Evolutionary conservation across 345 rosid genomes (phyloP).

Genomic region (Rhodamnia argentea): DNA sequence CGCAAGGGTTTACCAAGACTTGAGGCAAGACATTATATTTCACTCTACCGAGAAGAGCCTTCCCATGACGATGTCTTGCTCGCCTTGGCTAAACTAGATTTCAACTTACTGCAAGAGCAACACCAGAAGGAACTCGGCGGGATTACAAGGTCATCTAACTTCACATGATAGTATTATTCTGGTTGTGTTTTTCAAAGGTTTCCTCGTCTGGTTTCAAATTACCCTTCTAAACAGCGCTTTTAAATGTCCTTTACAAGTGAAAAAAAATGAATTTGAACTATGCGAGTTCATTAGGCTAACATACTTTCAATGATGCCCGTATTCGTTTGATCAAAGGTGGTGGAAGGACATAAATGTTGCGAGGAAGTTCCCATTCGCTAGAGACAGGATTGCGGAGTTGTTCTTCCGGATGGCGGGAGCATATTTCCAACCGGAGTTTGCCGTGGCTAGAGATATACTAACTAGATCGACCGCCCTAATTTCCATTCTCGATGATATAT

Average conservation of each 20-base stretch:
- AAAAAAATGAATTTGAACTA: background rate
- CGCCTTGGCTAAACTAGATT: conserved; percentile 3
- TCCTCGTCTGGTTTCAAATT: background rate
- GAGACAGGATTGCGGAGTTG: conserved; percentile 8
- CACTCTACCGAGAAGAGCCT: background rate
- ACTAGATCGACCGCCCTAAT: background rate
- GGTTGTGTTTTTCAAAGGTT: background rate
- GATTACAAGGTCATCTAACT: background rate
- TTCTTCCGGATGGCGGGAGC: conserved; percentile 4
- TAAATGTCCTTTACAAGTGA: background rate
- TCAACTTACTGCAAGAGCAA: conserved; percentile 1
- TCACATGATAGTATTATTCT: background rate
- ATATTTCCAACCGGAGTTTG: conserved; percentile 5
- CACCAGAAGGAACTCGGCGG: background rate
- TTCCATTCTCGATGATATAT: background rate
- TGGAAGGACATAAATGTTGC: conserved; percentile 8
- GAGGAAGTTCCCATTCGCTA: conserved; percentile 4
- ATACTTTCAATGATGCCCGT: background rate
- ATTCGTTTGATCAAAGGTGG: background rate
- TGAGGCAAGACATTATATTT: background rate
- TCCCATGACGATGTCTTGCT: background rate
- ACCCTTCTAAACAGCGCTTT: background rate
- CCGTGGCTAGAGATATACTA: background rate
- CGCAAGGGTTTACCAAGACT: background rate
- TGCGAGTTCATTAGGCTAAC: background rate